phyloP scores from a whole-genome alignment of 1,284 basidiomycete genomes.

The Papiliotrema laurentii region DNA sequence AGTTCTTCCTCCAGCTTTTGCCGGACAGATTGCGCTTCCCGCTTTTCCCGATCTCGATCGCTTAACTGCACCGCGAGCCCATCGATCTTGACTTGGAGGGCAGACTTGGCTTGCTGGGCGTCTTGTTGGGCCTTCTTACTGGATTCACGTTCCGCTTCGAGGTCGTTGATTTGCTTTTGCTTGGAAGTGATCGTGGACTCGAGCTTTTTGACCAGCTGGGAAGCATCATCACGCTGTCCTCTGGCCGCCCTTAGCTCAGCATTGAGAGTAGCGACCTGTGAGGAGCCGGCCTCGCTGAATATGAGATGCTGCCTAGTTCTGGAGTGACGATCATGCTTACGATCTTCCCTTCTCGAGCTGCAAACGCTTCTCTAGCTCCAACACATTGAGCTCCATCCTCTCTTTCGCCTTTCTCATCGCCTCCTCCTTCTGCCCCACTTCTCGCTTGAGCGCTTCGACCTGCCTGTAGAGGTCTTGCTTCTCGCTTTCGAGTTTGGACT shows the following conservation, averaged over 20 bases:
- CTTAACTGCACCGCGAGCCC: constrained; percentile 63
- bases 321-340: constrained; percentile 51
- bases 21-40: constrained; percentile 55
- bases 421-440: constrained; percentile 71
- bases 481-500: constrained; percentile 51
- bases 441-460: constrained; percentile 67
- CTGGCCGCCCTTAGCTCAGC: constrained; percentile 67
- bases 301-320: no score
- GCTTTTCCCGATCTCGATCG: constrained; percentile 60
- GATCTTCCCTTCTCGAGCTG: constrained; percentile 61
- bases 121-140: constrained; percentile 44
- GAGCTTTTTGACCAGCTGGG: constrained; percentile 46
- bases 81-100: constrained; percentile 65
- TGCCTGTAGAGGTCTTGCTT: constrained; percentile 59
- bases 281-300: constrained; percentile 59
- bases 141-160: constrained; percentile 59
- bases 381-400: constrained; percentile 62
- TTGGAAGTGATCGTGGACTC: constrained; percentile 72
- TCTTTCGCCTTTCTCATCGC: constrained; percentile 72
- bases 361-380: constrained; percentile 71
- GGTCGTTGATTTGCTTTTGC: constrained; percentile 63
- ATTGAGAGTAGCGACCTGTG: constrained; percentile 60
- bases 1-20: constrained; percentile 72
- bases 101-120: constrained; percentile 50
- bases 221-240: constrained; percentile 70